Conservation (phyloP, 306 rosid species). For the Lathyrus oleraceus region DNA sequence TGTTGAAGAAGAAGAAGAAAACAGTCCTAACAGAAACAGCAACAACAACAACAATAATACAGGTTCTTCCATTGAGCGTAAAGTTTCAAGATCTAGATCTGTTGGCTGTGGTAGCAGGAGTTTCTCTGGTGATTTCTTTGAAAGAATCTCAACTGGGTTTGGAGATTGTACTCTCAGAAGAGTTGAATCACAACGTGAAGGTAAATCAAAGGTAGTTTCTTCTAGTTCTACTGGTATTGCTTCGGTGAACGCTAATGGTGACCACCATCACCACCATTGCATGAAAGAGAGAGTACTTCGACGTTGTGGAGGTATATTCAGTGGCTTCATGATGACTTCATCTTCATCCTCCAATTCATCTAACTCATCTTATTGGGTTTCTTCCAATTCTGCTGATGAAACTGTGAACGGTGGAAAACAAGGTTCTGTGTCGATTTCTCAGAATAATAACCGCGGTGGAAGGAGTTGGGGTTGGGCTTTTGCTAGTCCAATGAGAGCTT, state of each 20-base stretch:
- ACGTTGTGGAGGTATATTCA: constrained; percentile 77
- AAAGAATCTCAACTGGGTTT: constrained; percentile 95
- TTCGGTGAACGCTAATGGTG: constrained; percentile 26
- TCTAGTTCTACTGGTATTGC: background rate
- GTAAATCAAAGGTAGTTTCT: constrained; percentile 46
- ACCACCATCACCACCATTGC: constrained; percentile 44
- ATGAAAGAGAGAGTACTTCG: constrained; percentile 66
- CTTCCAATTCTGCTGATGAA: constrained; percentile 64
- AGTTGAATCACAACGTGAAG: constrained; percentile 90
- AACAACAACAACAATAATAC: constrained; percentile 27
- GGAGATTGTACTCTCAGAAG: constrained; percentile 92
- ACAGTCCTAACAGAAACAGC: constrained; percentile 40
- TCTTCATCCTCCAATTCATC: constrained; percentile 68
- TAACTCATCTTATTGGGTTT: constrained; percentile 70
- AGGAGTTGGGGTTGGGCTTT: constrained; percentile 89
- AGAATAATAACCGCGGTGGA: constrained; percentile 45
- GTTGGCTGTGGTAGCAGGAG: constrained; percentile 97
- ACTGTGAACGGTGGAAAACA: constrained; percentile 37
- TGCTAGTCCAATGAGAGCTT: constrained; percentile 95
- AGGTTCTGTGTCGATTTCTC: constrained; percentile 31
- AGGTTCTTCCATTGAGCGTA: constrained; percentile 79
- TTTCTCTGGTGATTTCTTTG: constrained; percentile 92
- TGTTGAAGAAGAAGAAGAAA: constrained; percentile 51
- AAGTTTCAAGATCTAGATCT: constrained; percentile 95
- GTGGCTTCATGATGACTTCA: constrained; percentile 83